Evolutionary conservation across 108 stramenopile genomes (phyloP), one percentile per base, ranked within the genome.

Genomic region (Thalassiosira profunda): DNA sequence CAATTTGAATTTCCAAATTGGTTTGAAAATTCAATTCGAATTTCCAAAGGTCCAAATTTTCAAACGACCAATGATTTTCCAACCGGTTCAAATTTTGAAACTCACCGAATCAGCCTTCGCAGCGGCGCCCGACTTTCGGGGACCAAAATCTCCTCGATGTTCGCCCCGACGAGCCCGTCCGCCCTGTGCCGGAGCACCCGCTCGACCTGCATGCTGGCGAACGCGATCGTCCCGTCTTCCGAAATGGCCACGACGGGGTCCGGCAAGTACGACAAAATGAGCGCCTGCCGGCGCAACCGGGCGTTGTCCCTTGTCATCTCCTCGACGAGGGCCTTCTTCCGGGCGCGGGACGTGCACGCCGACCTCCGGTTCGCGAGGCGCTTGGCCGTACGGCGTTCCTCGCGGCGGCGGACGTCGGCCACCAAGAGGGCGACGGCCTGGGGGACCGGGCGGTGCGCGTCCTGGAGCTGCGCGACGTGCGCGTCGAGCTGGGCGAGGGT

Each of bases 331-430:
- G 90, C 89, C 81, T 95, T 97, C 67, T 97, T 97, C 9, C 96
- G 82, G 6, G 89, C 93, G 36, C 96, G 80, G 35, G 94, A 94
- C 4, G 94, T 90, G 66, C 77, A 83, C 5, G 96, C 96, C n/a
- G 93, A 93, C 58, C 84, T 95, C 47, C 96, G 72, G 42, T 97
- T 97, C n/a, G 96, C 94, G 1, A 90, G 71, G 14, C 94, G 81
- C 68, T 97, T 97, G 38, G 86, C 90, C 37, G 65, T 74, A 34
- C 81, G 81, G 77, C 91, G 92, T 67, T 91, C 85, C 55, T 94
- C 90, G 42, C 81, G 86, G 5, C 86, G 78, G 29, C 82, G 73
- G 2, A 85, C 78, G 41, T 90, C 89, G 4, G 88, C 77, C 11
- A 87, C 70, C 33, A 94, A 71, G 9, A 90, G 42, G 4, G 84